Evolutionary conservation across 1,284 basidiomycete species (phyloP).

Genomic region (Tilletia horrida): DNA sequence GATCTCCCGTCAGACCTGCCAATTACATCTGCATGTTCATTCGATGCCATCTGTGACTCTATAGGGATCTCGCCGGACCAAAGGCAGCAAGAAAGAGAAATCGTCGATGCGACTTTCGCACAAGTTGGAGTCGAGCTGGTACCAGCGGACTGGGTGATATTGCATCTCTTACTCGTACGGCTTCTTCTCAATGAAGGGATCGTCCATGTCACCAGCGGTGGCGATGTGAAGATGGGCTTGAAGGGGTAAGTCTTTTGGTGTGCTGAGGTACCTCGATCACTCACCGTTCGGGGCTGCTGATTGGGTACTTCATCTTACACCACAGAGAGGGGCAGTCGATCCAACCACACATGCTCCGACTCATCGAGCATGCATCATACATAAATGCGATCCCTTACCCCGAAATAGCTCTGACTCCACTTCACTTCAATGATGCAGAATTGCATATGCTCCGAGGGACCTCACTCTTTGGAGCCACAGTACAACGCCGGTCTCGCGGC

Average conservation of each 20-base stretch:
- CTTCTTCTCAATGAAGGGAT: neutral
- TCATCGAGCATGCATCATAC: neutral
- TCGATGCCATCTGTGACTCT: neutral
- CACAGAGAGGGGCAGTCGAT: neutral
- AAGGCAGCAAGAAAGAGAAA: neutral
- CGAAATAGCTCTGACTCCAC: constrained; percentile 2
- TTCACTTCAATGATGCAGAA: constrained; percentile 7
- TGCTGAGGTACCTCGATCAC: neutral
- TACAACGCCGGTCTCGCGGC: neutral
- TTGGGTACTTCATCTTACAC: neutral
- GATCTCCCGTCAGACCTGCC: neutral
- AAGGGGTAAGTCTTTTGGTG: neutral
- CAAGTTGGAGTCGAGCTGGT: neutral
- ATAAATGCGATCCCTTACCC: constrained; percentile 10
- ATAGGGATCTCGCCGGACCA: neutral
- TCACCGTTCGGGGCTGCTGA: neutral
- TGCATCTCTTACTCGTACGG: constrained; percentile 7
- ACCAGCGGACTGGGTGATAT: constrained; percentile 1
- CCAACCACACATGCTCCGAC: neutral
- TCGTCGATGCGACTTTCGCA: neutral
- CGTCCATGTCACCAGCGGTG: neutral
- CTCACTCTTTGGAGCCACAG: neutral
- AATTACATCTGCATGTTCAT: neutral
- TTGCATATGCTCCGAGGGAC: constrained; percentile 8
- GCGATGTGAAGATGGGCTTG: neutral